Base-by-base conservation (phyloP, 1,284 basidiomycete genomes). In the Violaceomyces palustris region DNA sequence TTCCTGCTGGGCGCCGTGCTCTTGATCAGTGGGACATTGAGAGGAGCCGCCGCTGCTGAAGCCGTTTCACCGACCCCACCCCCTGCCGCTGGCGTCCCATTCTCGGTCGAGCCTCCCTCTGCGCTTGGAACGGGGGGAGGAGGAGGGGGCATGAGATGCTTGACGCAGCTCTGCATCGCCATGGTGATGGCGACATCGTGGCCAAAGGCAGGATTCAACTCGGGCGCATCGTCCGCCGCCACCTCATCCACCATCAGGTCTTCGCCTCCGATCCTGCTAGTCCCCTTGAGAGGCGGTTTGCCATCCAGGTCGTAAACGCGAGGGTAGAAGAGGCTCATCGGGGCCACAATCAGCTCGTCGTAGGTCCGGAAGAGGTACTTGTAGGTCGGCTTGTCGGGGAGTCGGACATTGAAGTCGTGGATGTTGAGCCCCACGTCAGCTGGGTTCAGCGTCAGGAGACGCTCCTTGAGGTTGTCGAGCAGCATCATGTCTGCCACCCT, bases 311-410 rank as follows among this genome's bases (percentile, higher is more conserved):
- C 86, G 51, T 96, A 85, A 30, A 94, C 83, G 18, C 87, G 82
- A 12, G 93, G 90, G 60, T 93, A 88, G 61, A 98, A 98, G 33
- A 96, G 78, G 64, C 60, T 88, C 83, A 96, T 88, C 1, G 93
- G 88, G 0, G 91, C 90, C 27, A 98, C 78, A 46, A 97, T 92
- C 44, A 88, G 85, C 76, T 98, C 94, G 71, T 98, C 94, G 70
- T 97, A 98, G 4, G 87, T 85, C 23, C 90, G 82, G 43, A 97
- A 77, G 19, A 83, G 83, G 73, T 92, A 98, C 74, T 96, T 96
- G 67, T 85, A 81, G 3, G 90, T 86, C 14, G 83, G 77, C 48
- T 82, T 79, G 22, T 82, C 81, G 2, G 91, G 87, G 43, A 82
- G 77, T 19, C 92, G 81, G 24, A 72, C 50, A 31, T 61, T 48